Evolutionary conservation across 768 basidiomycete species (phyloP).

Genomic region (Hericium coralloides): DNA sequence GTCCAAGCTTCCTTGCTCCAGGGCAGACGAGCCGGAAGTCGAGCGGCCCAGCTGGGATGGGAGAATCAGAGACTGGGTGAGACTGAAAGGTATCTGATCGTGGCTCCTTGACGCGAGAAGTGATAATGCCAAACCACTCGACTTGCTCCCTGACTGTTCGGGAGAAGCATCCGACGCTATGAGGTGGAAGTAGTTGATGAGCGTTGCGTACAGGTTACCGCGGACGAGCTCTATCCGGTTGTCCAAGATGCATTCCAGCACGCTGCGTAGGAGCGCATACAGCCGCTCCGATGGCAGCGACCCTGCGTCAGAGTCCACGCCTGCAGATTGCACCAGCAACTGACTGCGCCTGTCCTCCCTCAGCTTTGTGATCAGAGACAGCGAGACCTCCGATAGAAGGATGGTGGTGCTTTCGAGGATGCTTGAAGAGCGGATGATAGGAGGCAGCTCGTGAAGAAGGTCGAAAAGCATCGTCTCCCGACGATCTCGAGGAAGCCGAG

Average conservation of each 20-base stretch:
- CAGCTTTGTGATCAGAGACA: slow-evolving; percentile 83
- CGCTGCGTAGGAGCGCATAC: slow-evolving; percentile 58
- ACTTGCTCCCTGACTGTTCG: background rate
- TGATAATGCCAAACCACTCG: background rate
- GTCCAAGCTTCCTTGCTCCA: slow-evolving; percentile 55
- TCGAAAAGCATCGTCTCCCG: slow-evolving; percentile 89
- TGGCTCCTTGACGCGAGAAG: background rate
- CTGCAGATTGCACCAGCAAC: slow-evolving; percentile 42
- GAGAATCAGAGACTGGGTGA: slow-evolving; percentile 4
- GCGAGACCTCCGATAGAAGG: slow-evolving; percentile 72
- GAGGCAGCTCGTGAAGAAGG: slow-evolving; percentile 73
- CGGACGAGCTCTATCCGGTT: slow-evolving; percentile 79
- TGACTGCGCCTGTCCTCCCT: slow-evolving; percentile 75
- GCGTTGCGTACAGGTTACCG: slow-evolving; percentile 88
- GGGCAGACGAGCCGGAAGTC: slow-evolving; percentile 23
- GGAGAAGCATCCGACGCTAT: slow-evolving; percentile 24
- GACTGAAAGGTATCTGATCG: slow-evolving; percentile 14
- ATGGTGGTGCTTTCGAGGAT: slow-evolving; percentile 67
- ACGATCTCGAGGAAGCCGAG: slow-evolving; percentile 69
- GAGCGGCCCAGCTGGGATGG: slow-evolving; percentile 21
- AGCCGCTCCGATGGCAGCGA: slow-evolving; percentile 76
- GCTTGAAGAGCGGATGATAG: slow-evolving; percentile 53
- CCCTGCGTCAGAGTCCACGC: slow-evolving; percentile 54
- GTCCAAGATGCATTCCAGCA: slow-evolving; percentile 68
- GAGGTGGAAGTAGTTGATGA: slow-evolving; percentile 88